Evolutionary conservation across 2,329 filamentous ascomycete species (phyloP).

Genomic region (Leptodontidium sp.): DNA sequence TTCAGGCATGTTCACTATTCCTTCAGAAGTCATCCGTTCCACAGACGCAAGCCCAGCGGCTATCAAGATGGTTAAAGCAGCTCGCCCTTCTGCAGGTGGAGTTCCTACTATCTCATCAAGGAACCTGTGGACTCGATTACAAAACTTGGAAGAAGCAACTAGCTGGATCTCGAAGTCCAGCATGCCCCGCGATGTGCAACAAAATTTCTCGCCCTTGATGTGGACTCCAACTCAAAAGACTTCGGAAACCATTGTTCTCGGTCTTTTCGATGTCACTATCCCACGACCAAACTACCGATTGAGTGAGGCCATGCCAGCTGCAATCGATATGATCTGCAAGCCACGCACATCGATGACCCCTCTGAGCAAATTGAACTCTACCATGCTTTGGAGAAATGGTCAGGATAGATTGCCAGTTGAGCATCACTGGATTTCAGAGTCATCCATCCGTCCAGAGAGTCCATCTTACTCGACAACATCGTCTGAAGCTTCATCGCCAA

Average conservation of each 20-base stretch:
- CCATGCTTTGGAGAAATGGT: conserved; percentile 40
- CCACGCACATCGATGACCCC: conserved; percentile 26
- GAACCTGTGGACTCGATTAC: conserved; percentile 35
- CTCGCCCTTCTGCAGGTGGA: conserved; percentile 24
- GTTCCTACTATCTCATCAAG: conserved; percentile 34
- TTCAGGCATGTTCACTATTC: conserved; percentile 38
- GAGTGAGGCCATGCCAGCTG: conserved; percentile 38
- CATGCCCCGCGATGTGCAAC: neutral
- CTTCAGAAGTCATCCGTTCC: conserved; percentile 32
- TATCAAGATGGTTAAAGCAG: conserved; percentile 29
- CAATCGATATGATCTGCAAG: conserved; percentile 39
- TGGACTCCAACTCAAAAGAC: conserved; percentile 30
- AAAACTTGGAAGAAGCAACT: conserved; percentile 12
- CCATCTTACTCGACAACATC: conserved; percentile 43
- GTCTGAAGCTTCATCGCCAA: conserved; percentile 43
- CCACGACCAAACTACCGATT: conserved; percentile 34
- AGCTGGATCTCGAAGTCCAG: conserved; percentile 31
- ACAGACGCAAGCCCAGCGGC: conserved; percentile 38
- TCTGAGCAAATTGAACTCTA: conserved; percentile 37
- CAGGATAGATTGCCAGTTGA: conserved; percentile 31
- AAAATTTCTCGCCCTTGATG: conserved; percentile 17
- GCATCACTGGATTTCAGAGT: conserved; percentile 47
- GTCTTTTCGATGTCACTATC: conserved; percentile 37
- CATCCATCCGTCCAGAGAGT: conserved; percentile 43
- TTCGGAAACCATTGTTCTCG: conserved; percentile 7